Evolutionary conservation across 2,329 filamentous ascomycete species (phyloP).

Genomic region (Exophiala dermatitidis): DNA sequence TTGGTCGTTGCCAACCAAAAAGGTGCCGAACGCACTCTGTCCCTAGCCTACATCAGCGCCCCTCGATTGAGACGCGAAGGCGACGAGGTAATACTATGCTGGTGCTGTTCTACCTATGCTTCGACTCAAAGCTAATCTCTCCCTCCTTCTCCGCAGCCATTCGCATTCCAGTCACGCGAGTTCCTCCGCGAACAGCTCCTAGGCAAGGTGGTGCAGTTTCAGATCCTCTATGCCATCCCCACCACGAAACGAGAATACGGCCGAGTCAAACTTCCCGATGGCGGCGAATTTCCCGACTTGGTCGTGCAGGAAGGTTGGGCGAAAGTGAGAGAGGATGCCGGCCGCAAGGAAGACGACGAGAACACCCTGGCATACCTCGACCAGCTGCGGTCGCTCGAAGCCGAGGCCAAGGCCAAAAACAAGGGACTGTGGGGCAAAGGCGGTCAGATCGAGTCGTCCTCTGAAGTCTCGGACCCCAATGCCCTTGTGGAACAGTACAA

Average conservation of each 20-base stretch:
- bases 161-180: slow-evolving; percentile 90
- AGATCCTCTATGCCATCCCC: slow-evolving; percentile 79
- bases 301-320: slow-evolving; percentile 83
- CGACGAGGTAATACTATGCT: slow-evolving; percentile 57
- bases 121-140: slow-evolving; percentile 7
- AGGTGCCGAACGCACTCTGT: slow-evolving; percentile 74
- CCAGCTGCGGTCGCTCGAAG: slow-evolving; percentile 68
- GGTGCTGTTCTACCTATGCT: not conserved
- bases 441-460: slow-evolving; percentile 63
- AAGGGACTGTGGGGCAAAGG: slow-evolving; percentile 73
- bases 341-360: slow-evolving; percentile 79
- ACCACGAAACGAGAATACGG: slow-evolving; percentile 70
- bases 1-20: slow-evolving; percentile 76
- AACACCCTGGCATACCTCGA: slow-evolving; percentile 65
- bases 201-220: slow-evolving; percentile 80
- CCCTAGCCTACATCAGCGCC: slow-evolving; percentile 84
- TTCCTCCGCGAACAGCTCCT: slow-evolving; percentile 76
- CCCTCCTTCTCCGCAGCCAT: slow-evolving; percentile 47
- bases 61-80: slow-evolving; percentile 81
- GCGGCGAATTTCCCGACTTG: slow-evolving; percentile 70
- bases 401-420: slow-evolving; percentile 66
- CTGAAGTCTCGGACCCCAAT: slow-evolving; percentile 71
- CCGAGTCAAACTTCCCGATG: slow-evolving; percentile 66
- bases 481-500: slow-evolving; percentile 75
- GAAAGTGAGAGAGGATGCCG: slow-evolving; percentile 89